phyloP scores from a whole-genome alignment of 768 basidiomycete genomes.

The Boletales sp. region DNA sequence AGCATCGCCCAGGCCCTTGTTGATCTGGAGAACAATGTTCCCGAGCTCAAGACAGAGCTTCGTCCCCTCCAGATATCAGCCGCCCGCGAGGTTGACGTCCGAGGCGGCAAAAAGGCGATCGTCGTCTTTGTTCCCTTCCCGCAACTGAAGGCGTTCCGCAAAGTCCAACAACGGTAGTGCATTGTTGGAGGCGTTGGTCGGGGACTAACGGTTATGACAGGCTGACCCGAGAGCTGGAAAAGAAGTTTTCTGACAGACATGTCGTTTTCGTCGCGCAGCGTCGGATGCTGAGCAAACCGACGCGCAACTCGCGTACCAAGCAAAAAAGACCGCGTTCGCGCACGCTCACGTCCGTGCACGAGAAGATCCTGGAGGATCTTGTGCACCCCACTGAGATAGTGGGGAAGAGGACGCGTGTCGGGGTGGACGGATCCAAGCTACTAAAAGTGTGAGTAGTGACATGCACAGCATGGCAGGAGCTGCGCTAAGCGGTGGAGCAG shows the following conservation, averaged over 20 bases:
- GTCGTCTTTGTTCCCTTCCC: conserved; percentile 98
- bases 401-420: conserved; percentile 95
- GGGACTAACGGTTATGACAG: conserved; percentile 38
- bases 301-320: conserved; percentile 85
- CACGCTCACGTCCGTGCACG: conserved; percentile 96
- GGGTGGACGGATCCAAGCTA: conserved; percentile 90
- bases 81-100: conserved; percentile 98
- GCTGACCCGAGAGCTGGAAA: conserved; percentile 98
- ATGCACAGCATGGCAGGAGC: conserved; percentile 5
- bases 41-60: conserved; percentile 96
- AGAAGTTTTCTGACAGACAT: conserved; percentile 99
- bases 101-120: conserved; percentile 99
- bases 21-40: conserved; percentile 97
- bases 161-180: conserved; percentile 86
- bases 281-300: conserved; percentile 96
- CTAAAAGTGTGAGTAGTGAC: conserved; percentile 92
- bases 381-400: conserved; percentile 99
- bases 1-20: conserved; percentile 92
- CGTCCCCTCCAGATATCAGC: conserved; percentile 95
- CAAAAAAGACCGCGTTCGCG: conserved; percentile 97
- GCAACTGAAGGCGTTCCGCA: conserved; percentile 97
- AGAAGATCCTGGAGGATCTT: conserved; percentile 97
- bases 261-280: conserved; percentile 99
- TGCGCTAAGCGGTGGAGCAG: conserved; percentile 40
- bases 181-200: not conserved